A percentile compares a stretch with the other conserved stretches of the same genome.
Conservation (phyloP, 306 rosid species). For the Senna tora region DNA sequence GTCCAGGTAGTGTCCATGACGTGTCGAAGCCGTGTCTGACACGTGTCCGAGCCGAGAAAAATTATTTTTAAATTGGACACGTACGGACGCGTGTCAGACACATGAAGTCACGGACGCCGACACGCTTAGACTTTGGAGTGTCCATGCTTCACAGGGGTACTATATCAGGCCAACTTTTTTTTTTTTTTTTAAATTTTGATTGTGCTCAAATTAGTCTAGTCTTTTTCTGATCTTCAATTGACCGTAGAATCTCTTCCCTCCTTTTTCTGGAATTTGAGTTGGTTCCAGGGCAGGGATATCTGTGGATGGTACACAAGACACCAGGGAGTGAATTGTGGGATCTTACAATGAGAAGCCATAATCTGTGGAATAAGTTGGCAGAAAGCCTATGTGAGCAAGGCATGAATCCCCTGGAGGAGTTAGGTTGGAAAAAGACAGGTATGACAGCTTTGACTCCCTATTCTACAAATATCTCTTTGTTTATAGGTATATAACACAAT, state of each 20-base stretch:
- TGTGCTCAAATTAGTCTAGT: background rate
- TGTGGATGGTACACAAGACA: constrained; percentile 81
- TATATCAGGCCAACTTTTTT: background rate
- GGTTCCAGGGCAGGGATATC: constrained; percentile 87
- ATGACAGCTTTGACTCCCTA: background rate
- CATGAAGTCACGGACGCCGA: too few species aligned
- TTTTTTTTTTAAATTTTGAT: background rate
- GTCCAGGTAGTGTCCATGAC: too few species aligned
- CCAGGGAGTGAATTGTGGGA: constrained; percentile 78
- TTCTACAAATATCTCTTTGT: constrained; percentile 27
- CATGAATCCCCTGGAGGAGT: constrained; percentile 59
- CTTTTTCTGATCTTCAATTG: constrained; percentile 33
- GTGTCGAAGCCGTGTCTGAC: too few species aligned
- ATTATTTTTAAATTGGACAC: too few species aligned
- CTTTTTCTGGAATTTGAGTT: constrained; percentile 45
- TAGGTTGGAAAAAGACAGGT: constrained; percentile 93
- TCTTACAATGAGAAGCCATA: constrained; percentile 69
- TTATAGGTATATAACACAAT: background rate
- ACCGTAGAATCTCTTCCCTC: constrained; percentile 27
- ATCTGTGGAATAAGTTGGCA: constrained; percentile 69
- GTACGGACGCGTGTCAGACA: too few species aligned
- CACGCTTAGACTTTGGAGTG: too few species aligned
- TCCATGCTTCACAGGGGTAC: too few species aligned
- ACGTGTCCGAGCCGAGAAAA: too few species aligned
- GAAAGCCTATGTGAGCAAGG: constrained; percentile 64